Conservation (phyloP, 2,329 filamentous ascomycete species). For the Beauveria sp. region DNA sequence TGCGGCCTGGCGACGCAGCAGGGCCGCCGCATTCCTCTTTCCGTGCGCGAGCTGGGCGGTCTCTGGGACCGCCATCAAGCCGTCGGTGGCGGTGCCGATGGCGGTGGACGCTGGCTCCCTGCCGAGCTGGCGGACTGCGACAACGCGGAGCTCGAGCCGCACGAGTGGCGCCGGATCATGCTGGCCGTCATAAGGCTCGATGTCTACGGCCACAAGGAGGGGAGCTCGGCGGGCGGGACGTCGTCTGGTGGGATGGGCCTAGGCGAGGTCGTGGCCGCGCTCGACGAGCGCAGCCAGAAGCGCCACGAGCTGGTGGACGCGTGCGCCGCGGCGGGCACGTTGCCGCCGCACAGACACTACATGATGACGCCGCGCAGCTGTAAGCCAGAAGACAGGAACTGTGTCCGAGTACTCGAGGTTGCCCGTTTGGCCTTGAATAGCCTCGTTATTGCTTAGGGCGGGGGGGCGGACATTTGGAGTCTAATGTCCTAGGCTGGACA, state of each 20-base stretch:
- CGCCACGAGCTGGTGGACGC: conserved; percentile 44
- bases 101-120: conserved; percentile 14
- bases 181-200: conserved; percentile 48
- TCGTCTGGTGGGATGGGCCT: conserved; percentile 31
- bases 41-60: conserved; percentile 40
- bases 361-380: conserved; percentile 19
- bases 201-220: conserved; percentile 42
- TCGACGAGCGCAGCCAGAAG: conserved; percentile 42
- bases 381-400: conserved; percentile 32
- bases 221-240: conserved; percentile 9
- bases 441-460: conserved; percentile 42
- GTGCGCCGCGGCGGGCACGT: conserved; percentile 31
- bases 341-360: conserved; percentile 17
- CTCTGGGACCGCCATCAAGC: conserved; percentile 32
- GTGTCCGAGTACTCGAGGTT: conserved; percentile 44
- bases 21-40: conserved; percentile 35
- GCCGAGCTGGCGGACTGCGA: conserved; percentile 27
- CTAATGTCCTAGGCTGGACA: too few relatives aligned
- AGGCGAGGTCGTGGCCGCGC: conserved; percentile 43
- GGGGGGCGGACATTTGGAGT: background rate
- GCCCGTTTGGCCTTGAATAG: conserved; percentile 46
- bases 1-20: conserved; percentile 35
- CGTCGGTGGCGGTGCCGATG: conserved; percentile 10
- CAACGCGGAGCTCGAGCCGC: conserved; percentile 40
- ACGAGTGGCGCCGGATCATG: conserved; percentile 45